These are phyloP conservation scores for Obba rivulosa DNA, from an alignment of 768 basidiomycete genomes.

Conservation along the genomic window DNA sequence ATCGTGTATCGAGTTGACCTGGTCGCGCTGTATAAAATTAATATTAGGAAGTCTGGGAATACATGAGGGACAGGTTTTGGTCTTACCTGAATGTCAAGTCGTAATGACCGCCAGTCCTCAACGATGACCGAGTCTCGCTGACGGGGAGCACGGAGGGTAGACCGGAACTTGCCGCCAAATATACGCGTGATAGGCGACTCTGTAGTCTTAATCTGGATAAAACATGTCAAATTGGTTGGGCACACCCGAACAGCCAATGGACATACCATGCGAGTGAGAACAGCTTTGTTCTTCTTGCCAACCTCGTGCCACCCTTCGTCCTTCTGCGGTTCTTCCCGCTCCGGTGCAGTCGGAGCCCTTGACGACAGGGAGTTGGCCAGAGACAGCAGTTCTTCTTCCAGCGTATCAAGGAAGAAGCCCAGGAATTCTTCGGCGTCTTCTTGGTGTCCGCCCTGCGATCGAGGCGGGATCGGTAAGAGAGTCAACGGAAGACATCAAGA, in stretches of 20 bases:
- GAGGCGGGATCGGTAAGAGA: slow-evolving; percentile 7
- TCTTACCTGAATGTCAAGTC: slow-evolving; percentile 82
- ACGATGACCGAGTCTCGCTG: slow-evolving; percentile 83
- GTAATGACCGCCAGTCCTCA: slow-evolving; percentile 87
- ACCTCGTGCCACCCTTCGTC: slow-evolving; percentile 91
- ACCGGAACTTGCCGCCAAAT: slow-evolving; percentile 90
- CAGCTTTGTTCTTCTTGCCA: slow-evolving; percentile 77
- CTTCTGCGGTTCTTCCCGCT: slow-evolving; percentile 23
- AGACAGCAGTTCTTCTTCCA: slow-evolving; percentile 85
- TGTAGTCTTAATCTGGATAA: slow-evolving; percentile 60
- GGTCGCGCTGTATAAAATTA: slow-evolving; percentile 47
- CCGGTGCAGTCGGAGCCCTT: slow-evolving; percentile 27
- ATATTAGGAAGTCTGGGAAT: slow-evolving; percentile 1
- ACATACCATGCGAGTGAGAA: slow-evolving; percentile 76
- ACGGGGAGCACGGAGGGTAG: slow-evolving; percentile 73
- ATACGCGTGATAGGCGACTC: slow-evolving; percentile 89
- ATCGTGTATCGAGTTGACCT: slow-evolving; percentile 74
- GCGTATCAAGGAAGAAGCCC: slow-evolving; percentile 92
- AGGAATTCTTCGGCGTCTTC: slow-evolving; percentile 98
- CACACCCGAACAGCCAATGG: background rate
- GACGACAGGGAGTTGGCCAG: slow-evolving; percentile 52
- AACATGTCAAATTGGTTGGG: slow-evolving; percentile 2
- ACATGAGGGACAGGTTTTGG: background rate
- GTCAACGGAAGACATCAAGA: background rate
- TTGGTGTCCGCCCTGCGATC: slow-evolving; percentile 75